Evolutionary conservation across 2,329 filamentous ascomycete species (phyloP).

Genomic region (Microsporum ferrugineum): DNA sequence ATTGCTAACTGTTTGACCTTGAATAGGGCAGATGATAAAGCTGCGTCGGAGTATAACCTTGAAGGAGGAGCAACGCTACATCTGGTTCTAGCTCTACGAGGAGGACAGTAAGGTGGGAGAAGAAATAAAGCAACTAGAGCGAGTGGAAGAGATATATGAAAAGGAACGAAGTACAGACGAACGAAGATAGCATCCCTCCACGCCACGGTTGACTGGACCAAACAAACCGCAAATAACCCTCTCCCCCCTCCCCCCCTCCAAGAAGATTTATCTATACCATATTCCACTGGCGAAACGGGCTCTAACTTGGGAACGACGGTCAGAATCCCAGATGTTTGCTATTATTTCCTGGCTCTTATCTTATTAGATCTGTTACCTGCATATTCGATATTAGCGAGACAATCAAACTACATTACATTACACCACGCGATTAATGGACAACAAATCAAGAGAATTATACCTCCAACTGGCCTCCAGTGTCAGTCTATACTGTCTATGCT

Average conservation of each 20-base stretch:
- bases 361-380: not conserved
- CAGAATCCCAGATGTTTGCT: not conserved
- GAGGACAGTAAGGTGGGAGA: slow-evolving; percentile 40
- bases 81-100: slow-evolving; percentile 85
- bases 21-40: slow-evolving; percentile 83
- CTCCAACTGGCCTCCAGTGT: too few relatives aligned
- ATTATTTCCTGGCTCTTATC: not conserved
- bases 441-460: not conserved
- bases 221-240: not conserved
- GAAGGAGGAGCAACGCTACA: slow-evolving; percentile 89
- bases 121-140: not conserved
- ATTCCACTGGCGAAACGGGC: not conserved
- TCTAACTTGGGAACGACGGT: not conserved
- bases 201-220: not conserved
- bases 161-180: not conserved
- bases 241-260: too few relatives aligned
- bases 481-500: not conserved
- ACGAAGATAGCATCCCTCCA: not conserved
- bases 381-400: not conserved
- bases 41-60: slow-evolving; percentile 77
- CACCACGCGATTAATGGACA: not conserved
- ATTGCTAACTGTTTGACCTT: not conserved
- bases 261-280: not conserved
- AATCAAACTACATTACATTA: not conserved
- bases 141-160: not conserved